Base-by-base conservation (phyloP, 1,284 basidiomycete genomes). In the Apiotrichum mycotoxinovorans region DNA sequence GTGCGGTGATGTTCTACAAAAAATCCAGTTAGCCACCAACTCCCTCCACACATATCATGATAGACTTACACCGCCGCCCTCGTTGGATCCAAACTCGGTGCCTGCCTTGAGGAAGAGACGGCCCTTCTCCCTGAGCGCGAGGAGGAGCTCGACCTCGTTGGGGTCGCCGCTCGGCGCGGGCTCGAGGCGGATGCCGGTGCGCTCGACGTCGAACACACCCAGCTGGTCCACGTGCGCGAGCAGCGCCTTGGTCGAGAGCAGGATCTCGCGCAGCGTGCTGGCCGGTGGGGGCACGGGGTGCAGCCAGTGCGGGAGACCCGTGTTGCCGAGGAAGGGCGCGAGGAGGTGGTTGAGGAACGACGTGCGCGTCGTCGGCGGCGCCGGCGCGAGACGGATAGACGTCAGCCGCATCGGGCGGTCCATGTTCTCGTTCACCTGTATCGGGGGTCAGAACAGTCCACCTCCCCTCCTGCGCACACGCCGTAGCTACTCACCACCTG, bases 31-130 rank as follows among this genome's bases (percentile, higher is more conserved):
- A 30, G 30, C 30, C 23, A 18, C 37, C 18, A 25, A 18, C 8
- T 34, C 43, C 56, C 18, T 15, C 3, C 37, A 18, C 17, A 3
- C 18, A 18, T 18, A 4, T 4, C 10, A 17, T 37, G 18, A 8
- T 22, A 23, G 2, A 83, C 88, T 70, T 70, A 90, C 91, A 23
- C 89, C 91, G 53, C 81, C 91, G 10, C 91, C 95, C 74, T 98
- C 95, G 51, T 88, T 89, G 56, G 96, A 92, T 11, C 96, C 96
- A 4, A 98, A 82, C 70, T 98, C 93, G 1, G 95, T 98, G 2
- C 89, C 84, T 1, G 87, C 91, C 67, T 89, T 92, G 23, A 95
- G 72, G 67, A 85, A 93, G 66, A 88, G 85, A 33, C 89, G 79
- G 1, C 90, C 86, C 51, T 84, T 84, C 72, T 96, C 93, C 44